These are phyloP conservation scores for Neofusicoccum cordaticola DNA, from an alignment of 2,329 filamentous ascomycete genomes.

Conservation along the genomic window DNA sequence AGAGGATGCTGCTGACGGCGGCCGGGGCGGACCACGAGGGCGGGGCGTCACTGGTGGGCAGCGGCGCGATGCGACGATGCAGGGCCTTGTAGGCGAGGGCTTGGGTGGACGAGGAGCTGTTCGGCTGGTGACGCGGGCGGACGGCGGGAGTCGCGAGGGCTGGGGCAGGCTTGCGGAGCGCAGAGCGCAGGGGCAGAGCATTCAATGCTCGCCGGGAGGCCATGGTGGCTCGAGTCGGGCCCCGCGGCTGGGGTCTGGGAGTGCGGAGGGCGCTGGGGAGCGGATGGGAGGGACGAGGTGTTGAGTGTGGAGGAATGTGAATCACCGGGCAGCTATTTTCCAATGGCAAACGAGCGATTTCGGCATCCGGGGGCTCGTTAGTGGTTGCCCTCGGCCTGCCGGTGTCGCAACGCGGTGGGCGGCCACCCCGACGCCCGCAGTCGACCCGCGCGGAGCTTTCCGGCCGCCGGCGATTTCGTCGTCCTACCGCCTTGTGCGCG, in stretches of 20 bases:
- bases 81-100: slow-evolving; percentile 97
- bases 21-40: slow-evolving; percentile 85
- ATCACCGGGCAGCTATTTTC: slow-evolving; percentile 13
- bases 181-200: slow-evolving; percentile 35
- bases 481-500: slow-evolving; percentile 2
- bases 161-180: slow-evolving; percentile 22
- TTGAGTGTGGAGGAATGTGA: slow-evolving; percentile 11
- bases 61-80: slow-evolving; percentile 82
- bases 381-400: background rate
- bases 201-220: slow-evolving; percentile 41
- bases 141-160: slow-evolving; percentile 20
- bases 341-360: slow-evolving; percentile 14
- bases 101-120: slow-evolving; percentile 71
- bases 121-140: slow-evolving; percentile 34
- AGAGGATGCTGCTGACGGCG: slow-evolving; percentile 96
- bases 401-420: background rate
- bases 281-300: background rate
- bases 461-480: slow-evolving; percentile 6
- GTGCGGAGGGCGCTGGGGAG: slow-evolving; percentile 1
- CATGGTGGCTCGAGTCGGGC: slow-evolving; percentile 30
- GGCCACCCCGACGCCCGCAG: background rate
- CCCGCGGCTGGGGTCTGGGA: background rate
- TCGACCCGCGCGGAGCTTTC: background rate
- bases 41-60: slow-evolving; percentile 71
- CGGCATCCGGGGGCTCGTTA: background rate